Evolutionary conservation across 257 asterid genomes (phyloP).

Genomic region (Solanum pinnatisectum): DNA sequence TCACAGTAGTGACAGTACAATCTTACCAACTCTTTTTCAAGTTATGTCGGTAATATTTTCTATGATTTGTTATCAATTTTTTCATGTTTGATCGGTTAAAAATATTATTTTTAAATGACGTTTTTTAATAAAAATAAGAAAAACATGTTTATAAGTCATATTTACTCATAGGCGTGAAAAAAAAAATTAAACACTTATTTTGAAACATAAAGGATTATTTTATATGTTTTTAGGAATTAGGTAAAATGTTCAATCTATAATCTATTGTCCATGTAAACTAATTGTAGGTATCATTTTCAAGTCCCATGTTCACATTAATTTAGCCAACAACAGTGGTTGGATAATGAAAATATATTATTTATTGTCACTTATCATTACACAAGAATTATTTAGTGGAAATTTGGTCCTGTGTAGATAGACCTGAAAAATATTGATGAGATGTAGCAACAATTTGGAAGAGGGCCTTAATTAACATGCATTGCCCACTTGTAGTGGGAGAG

Average conservation of each 20-base stretch:
- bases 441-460: not conserved
- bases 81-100: not conserved
- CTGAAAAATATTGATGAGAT: not conserved
- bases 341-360: not conserved
- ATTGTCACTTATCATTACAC: not conserved
- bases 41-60: not conserved
- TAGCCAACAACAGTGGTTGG: not conserved
- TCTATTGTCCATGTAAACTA: not conserved
- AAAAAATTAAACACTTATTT: not conserved
- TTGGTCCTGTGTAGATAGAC: not conserved
- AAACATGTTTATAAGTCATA: not conserved
- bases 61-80: not conserved
- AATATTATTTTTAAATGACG: no score
- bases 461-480: not conserved
- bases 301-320: not conserved
- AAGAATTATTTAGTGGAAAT: not conserved
- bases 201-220: not conserved
- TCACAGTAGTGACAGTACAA: not conserved
- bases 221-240: not conserved
- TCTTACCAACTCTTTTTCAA: not conserved
- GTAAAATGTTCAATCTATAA: not conserved
- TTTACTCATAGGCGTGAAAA: not conserved
- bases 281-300: not conserved
- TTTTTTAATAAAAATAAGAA: no score
- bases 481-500: not conserved